Base-by-base conservation (phyloP, 1,139 yeast genomes). In the Yamadazyma aaseri region DNA sequence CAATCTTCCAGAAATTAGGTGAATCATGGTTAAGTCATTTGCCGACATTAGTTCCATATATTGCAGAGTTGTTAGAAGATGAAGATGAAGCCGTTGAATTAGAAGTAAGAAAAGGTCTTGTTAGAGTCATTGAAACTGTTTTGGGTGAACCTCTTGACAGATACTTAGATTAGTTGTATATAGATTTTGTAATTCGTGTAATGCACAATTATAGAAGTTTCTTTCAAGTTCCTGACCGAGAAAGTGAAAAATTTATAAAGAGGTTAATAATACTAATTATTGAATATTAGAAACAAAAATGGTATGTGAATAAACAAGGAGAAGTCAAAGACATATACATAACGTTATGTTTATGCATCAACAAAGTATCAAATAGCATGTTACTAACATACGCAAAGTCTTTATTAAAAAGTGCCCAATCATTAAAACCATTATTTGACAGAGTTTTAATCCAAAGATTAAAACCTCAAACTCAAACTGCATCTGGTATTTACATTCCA, bases 141-240 rank as follows among this genome's bases (percentile, higher is more conserved):
- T 71, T 94, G 47, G 98, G 98, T 32, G 99, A 92, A 59, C 94
- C 96, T 29, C 73, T 92, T 44, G 97, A 90, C 55, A 76, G 95
- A 60, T 92, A 90, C 55, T 71, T 92, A 50, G 82, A 81, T 46
- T 87, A 69, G 22, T n/a, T n/a, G n/a, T n/a, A n/a, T n/a, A n/a
- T 12, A n/a, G 8, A 13, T n/a, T n/a, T n/a, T n/a, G n/a, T n/a
- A n/a, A n/a, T n/a, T n/a, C n/a, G n/a, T n/a, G n/a, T n/a, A n/a
- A n/a, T n/a, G n/a, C n/a, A n/a, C 17, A 12, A 36, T 32, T 33
- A 31, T 22, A 21, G 22, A 15, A 18, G 16, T 15, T 29, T 25
- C 23, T 29, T 20, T 25, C 17, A 7, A 26, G 22, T 18, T 18
- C 16, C 12, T 21, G 25, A n/a, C n/a, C n/a, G n/a, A 14, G 23